These are phyloP conservation scores for Fusarium newnesense DNA, from an alignment of 2,329 filamentous ascomycete species.

Conservation along the genomic window DNA sequence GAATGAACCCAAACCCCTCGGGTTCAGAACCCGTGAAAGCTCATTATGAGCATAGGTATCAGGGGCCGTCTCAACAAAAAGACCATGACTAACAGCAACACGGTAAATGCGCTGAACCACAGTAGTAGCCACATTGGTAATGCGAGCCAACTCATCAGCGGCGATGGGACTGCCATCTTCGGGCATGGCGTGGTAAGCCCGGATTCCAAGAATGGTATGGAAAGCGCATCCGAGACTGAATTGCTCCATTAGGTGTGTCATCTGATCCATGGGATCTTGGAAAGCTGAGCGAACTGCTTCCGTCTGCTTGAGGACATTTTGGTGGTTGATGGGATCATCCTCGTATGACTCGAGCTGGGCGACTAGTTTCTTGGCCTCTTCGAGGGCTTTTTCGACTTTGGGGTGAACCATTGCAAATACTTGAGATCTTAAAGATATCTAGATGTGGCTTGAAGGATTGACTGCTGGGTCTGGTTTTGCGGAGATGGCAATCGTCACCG, in stretches of 20 bases:
- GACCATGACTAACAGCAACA: slow-evolving; percentile 44
- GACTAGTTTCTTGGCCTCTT: slow-evolving; percentile 42
- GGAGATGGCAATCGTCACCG: background rate
- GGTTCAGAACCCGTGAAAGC: slow-evolving; percentile 44
- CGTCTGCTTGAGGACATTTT: slow-evolving; percentile 38
- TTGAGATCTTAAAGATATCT: background rate
- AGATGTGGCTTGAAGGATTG: background rate
- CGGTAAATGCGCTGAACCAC: slow-evolving; percentile 48
- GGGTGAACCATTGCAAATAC: slow-evolving; percentile 29
- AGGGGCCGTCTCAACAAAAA: slow-evolving; percentile 44
- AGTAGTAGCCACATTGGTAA: slow-evolving; percentile 45
- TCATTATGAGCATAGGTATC: slow-evolving; percentile 48
- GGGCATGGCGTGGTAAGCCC: slow-evolving; percentile 44
- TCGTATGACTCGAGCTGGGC: slow-evolving; percentile 43
- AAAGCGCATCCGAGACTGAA: slow-evolving; percentile 40
- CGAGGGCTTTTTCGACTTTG: slow-evolving; percentile 41
- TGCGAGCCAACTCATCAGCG: slow-evolving; percentile 34
- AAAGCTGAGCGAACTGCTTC: slow-evolving; percentile 40
- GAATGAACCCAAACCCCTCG: slow-evolving; percentile 45
- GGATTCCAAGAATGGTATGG: slow-evolving; percentile 42
- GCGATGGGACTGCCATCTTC: slow-evolving; percentile 37
- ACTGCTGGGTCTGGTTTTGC: background rate
- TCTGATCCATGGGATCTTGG: slow-evolving; percentile 43
- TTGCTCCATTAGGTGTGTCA: slow-evolving; percentile 40
- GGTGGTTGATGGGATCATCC: slow-evolving; percentile 36